phyloP scores from a whole-genome alignment of 1,284 basidiomycete species.

The Leccinum pachyderme region DNA sequence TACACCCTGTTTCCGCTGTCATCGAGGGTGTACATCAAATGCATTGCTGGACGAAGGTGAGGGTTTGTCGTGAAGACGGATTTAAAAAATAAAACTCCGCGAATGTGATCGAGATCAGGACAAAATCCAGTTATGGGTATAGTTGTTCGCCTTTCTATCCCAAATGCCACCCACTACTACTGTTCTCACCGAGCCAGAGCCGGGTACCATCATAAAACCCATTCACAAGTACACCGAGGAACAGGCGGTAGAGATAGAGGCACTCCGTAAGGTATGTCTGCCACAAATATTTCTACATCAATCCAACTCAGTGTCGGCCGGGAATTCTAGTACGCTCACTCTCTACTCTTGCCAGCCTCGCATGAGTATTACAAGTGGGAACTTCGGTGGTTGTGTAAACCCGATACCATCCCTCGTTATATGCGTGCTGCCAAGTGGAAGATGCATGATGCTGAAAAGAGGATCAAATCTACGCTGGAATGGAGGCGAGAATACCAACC shows the following conservation, averaged over 20 bases:
- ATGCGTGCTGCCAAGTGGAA: slow-evolving; percentile 86
- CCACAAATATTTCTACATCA: background rate
- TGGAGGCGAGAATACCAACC: slow-evolving; percentile 83
- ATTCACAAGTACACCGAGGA: slow-evolving; percentile 60
- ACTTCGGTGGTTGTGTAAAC: slow-evolving; percentile 66
- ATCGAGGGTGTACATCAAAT: slow-evolving; percentile 91
- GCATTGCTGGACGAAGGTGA: slow-evolving; percentile 55
- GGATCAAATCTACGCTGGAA: slow-evolving; percentile 74
- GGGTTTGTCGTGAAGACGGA: background rate
- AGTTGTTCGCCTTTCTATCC: background rate
- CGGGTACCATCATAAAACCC: slow-evolving; percentile 50
- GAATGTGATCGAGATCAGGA: background rate
- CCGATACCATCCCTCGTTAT: slow-evolving; percentile 77
- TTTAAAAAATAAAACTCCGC: slow-evolving; percentile 19
- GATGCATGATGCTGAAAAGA: slow-evolving; percentile 69
- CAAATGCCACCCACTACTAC: slow-evolving; percentile 38
- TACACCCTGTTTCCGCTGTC: slow-evolving; percentile 80
- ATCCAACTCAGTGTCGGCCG: background rate
- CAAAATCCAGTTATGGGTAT: background rate
- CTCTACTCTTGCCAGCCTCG: slow-evolving; percentile 57
- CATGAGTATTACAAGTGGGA: slow-evolving; percentile 79
- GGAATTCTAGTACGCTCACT: slow-evolving; percentile 56
- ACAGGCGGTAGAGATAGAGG: slow-evolving; percentile 58
- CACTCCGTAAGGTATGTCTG: slow-evolving; percentile 55
- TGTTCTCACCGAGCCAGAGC: slow-evolving; percentile 45